phyloP scores from a whole-genome alignment of 441 rosid genomes.

The Monsonia emarginata region DNA sequence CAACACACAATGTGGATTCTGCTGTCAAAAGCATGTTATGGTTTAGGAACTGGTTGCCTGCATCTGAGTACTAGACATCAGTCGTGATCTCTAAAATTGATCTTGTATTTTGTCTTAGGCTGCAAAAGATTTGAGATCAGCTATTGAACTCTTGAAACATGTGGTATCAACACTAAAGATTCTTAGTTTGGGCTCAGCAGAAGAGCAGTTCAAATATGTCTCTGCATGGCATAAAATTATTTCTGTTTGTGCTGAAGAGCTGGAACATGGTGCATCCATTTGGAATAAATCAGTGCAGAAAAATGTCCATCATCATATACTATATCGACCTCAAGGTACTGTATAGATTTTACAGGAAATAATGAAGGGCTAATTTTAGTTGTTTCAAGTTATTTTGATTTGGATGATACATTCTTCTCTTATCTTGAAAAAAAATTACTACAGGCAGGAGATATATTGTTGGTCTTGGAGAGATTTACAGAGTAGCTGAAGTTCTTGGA shows the following conservation, averaged over 20 bases:
- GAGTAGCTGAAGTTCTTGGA: slow-evolving; percentile 48
- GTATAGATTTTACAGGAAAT: neutral
- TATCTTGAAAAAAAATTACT: neutral
- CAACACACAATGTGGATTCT: neutral
- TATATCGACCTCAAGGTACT: slow-evolving; percentile 44
- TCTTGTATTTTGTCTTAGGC: slow-evolving; percentile 30
- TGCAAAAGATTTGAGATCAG: slow-evolving; percentile 32
- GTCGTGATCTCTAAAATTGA: neutral
- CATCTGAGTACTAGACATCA: neutral
- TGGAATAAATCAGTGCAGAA: slow-evolving; percentile 45
- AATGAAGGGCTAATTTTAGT: neutral
- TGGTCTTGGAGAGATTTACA: slow-evolving; percentile 63
- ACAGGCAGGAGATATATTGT: slow-evolving; percentile 46
- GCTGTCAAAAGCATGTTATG: neutral
- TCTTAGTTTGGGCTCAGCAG: slow-evolving; percentile 34
- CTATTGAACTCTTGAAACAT: slow-evolving; percentile 41
- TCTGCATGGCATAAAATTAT: slow-evolving; percentile 46
- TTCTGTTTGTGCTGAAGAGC: slow-evolving; percentile 46
- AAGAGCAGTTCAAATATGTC: slow-evolving; percentile 40
- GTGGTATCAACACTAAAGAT: slow-evolving; percentile 31
- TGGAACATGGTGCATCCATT: slow-evolving; percentile 52
- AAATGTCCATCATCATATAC: slow-evolving; percentile 29
- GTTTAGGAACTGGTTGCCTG: neutral
- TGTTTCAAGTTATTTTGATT: neutral
- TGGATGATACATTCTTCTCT: neutral